Base-by-base conservation (phyloP, 2,329 filamentous ascomycete species). In the Zymoseptoria pseudotritici region DNA sequence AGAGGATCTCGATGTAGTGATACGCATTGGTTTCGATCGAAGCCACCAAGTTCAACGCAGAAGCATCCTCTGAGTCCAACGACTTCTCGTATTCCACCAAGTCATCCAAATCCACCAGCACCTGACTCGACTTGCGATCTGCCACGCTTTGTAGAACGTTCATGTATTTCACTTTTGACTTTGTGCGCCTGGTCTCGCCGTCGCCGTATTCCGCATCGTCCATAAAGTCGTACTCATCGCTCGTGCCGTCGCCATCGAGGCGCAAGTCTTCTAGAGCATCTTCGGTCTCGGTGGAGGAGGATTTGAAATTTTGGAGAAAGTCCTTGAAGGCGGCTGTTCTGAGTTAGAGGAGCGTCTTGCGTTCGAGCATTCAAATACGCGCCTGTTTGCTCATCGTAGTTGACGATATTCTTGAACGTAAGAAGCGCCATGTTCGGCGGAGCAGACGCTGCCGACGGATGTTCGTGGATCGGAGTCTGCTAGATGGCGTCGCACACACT, bases 161-260 rank as follows among this genome's bases (percentile, higher is more conserved):
- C 81, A 89, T 87, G 77, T 99, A 99, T 77, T 97, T 97, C 74
- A 79, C 72, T 88, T 90, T 49, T 86, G 86, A 68, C 69, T 63
- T 71, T 49, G 54, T 57, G 59, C 70, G 69, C 56, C 76, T 80
- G 21, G 70, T 70, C 62, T 74, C 61, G 42, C 58, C 58, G 17
- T 57, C 62, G 61, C 79, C 78, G 49, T 79, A 78, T 19, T 80
- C 79, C 57, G 85, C 84, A 63, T 90, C 87, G 72, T 96, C 90
- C 86, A 96, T 91, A 72, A 95, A 90, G 70, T 97, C 91, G 74
- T 96, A 90, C 70, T 96, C 91, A 70, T 96, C 92, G 75, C 88
- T 91, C 50, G 90, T 82, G 67, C 88, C 89, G 76, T 95, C 88
- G 71, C 91, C 92, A 73, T 91, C 88, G 65, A 99, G 89, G 71